Evolutionary conservation across 768 basidiomycete species (phyloP), one percentile per base, ranked within the genome.

Genomic region (Naganishia antarctica): DNA sequence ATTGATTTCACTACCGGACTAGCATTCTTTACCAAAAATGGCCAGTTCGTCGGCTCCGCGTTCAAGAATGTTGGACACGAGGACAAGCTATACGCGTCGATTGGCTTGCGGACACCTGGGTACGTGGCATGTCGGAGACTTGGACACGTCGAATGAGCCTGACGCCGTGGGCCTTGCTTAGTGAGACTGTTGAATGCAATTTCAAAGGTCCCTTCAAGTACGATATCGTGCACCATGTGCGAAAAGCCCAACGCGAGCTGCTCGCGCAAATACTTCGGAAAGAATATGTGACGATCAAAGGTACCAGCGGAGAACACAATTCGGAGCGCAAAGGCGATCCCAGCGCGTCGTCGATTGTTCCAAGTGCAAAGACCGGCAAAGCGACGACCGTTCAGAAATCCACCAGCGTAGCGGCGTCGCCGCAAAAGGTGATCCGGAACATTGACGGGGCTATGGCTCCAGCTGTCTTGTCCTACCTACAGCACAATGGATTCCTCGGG

Each of bases 11-110:
- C 85, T 4, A 70, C 67, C 21, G 82, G 88, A 63, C 82, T 83
- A 61, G 86, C 85, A 0, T 96, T 97, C 78, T 96, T 87, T 75
- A 96, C 92, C 31, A 91, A 88, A 80, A 94, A 94, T 65, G 89
- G 90, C 13, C 76, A 80, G 28, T 67, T 75, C 18, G 62, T 76
- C n/a, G 77, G 76, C 71, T 31, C 47, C 67, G 67, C 61, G 2
- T 70, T 60, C 64, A 45, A 51, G 46, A 57, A 21, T 61, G 40
- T 64, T 9, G 28, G 23, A 7, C 31, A 37, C 9, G 45, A 82
- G 53, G 79, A 81, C 47, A 84, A 86, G 25, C 74, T 96, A 26
- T 91, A 87, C 73, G 93, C 94, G 2, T 85, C 89, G n/a, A 83
- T 96, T 63, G 93, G 92, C 26, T 81, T 98, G 61, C 87, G 89